These are phyloP conservation scores for Tetracentron sinense DNA, from an alignment of 164 flowering plant species.

Conservation along the genomic window DNA sequence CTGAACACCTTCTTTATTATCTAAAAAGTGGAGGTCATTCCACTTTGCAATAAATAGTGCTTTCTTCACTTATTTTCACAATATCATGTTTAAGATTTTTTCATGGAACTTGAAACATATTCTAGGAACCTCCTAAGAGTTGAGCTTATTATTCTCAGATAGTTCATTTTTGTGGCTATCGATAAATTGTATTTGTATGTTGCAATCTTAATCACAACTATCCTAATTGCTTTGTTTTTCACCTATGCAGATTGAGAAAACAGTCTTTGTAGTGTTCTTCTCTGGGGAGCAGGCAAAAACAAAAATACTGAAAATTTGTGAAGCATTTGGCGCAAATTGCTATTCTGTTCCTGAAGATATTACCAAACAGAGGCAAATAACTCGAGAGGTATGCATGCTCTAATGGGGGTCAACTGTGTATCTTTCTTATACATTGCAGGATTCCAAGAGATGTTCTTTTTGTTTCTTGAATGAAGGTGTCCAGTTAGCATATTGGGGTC, in stretches of 20 bases:
- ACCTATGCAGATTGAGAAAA: conserved; percentile 74
- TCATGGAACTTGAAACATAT: too few relatives aligned
- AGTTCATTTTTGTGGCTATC: too few relatives aligned
- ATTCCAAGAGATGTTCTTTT: not conserved
- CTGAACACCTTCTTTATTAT: not conserved
- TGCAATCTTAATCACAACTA: not conserved
- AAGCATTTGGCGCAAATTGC: conserved; percentile 97
- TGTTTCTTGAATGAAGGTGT: too few relatives aligned
- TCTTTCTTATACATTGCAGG: not conserved
- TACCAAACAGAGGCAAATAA: conserved; percentile 80
- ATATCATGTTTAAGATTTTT: too few relatives aligned
- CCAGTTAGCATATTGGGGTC: not conserved
- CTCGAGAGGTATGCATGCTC: conserved; percentile 60
- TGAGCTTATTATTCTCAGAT: too few relatives aligned
- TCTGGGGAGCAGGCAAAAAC: conserved; percentile 95
- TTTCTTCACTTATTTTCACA: not conserved
- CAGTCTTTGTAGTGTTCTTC: conserved; percentile 90
- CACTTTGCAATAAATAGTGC: not conserved
- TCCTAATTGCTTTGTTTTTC: conserved; percentile 2
- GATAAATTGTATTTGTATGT: not conserved
- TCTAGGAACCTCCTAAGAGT: too few relatives aligned
- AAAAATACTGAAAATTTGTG: conserved; percentile 92
- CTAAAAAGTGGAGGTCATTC: not conserved
- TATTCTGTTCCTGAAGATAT: conserved; percentile 94
- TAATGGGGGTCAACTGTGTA: not conserved